phyloP scores from a whole-genome alignment of 2,329 filamentous ascomycete genomes.

The Ustulina deusta region DNA sequence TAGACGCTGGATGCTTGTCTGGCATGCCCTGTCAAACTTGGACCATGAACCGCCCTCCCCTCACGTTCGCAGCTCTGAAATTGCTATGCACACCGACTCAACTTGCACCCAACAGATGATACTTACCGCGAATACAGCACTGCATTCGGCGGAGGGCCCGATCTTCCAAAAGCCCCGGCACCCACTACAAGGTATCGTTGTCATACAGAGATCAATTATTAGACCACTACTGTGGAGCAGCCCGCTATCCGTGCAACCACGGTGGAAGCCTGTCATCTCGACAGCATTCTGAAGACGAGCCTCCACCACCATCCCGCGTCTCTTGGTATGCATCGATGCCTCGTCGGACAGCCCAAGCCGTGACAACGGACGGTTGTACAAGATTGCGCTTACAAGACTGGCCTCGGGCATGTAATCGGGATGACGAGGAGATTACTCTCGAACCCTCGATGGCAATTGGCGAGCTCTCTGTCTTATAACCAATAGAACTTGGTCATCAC shows the following conservation, averaged over 20 bases:
- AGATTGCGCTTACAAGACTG: constrained; percentile 2
- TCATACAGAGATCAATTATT: not conserved
- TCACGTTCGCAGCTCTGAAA: constrained; percentile 27
- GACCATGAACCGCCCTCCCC: constrained; percentile 5
- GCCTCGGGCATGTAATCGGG: constrained; percentile 1
- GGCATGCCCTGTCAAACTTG: constrained; percentile 1
- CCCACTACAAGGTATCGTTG: constrained; percentile 4
- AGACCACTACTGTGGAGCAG: not conserved
- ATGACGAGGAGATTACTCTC: not conserved
- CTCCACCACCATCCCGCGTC: not conserved
- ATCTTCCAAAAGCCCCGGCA: constrained; percentile 9
- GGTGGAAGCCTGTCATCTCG: not conserved
- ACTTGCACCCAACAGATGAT: constrained; percentile 2
- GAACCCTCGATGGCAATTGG: not conserved
- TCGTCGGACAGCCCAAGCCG: not conserved
- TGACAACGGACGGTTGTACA: not conserved
- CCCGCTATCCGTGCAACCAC: not conserved
- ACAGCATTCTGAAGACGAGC: not conserved
- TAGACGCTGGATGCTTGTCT: constrained; percentile 32
- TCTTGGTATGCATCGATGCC: not conserved
- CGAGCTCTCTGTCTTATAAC: not conserved
- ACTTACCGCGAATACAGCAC: constrained; percentile 13
- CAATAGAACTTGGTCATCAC: constrained; percentile 18
- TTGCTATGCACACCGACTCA: constrained; percentile 36
- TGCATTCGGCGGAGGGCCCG: not conserved